phyloP scores from a whole-genome alignment of 805 yeast species.

The Debaryomyces castellii region DNA sequence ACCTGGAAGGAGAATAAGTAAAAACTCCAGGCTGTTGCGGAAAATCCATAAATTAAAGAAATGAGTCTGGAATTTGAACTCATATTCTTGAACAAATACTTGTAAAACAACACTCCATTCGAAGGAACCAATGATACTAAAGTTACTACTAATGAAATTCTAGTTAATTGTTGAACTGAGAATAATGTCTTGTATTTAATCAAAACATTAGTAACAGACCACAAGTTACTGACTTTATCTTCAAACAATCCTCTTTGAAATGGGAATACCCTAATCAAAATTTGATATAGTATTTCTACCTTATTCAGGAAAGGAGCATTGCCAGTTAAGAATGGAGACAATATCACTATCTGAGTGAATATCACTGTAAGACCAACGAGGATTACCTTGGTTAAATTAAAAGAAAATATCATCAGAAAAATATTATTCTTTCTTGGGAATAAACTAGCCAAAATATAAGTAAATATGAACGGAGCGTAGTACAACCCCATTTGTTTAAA shows the following conservation, averaged over 20 bases:
- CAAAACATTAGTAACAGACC: slow-evolving; percentile 89
- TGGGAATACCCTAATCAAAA: slow-evolving; percentile 76
- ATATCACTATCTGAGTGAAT: slow-evolving; percentile 47
- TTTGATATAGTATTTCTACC: slow-evolving; percentile 50
- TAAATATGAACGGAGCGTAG: slow-evolving; percentile 86
- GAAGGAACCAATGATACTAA: slow-evolving; percentile 35
- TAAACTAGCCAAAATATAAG: slow-evolving; percentile 62
- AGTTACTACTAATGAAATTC: slow-evolving; percentile 55
- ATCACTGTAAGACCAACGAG: slow-evolving; percentile 66
- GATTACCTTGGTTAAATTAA: slow-evolving; percentile 58
- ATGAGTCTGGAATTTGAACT: slow-evolving; percentile 14
- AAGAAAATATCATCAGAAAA: slow-evolving; percentile 16
- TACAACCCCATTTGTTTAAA: slow-evolving; percentile 96
- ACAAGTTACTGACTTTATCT: slow-evolving; percentile 94
- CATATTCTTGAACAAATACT: slow-evolving; percentile 19
- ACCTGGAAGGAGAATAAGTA: slow-evolving; percentile 92
- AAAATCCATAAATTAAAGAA: slow-evolving; percentile 60
- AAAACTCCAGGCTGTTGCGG: slow-evolving; percentile 84
- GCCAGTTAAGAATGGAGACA: slow-evolving; percentile 11
- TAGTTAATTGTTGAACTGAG: slow-evolving; percentile 56
- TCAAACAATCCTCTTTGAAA: slow-evolving; percentile 93
- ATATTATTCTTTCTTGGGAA: slow-evolving; percentile 15
- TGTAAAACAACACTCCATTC: slow-evolving; percentile 35
- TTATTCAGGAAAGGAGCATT: slow-evolving; percentile 7
- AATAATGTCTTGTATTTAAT: slow-evolving; percentile 66